Evolutionary conservation across 768 basidiomycete species (phyloP), one percentile per base, ranked within the genome.

Genomic region (Russula sp.): DNA sequence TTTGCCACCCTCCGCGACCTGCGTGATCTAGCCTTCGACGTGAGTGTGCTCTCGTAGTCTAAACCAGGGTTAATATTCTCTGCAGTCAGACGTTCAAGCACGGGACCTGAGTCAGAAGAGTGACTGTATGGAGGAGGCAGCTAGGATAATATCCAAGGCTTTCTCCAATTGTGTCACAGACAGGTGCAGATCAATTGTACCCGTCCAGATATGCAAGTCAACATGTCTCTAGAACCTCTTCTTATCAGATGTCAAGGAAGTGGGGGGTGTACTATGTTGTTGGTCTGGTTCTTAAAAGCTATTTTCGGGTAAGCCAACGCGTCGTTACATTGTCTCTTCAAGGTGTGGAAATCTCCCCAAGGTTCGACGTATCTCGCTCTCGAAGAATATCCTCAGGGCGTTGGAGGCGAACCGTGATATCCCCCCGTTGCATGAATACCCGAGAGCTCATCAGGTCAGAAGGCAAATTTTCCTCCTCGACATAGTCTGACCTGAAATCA

Each of bases 261-360:
- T 90, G 94, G 93, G 87, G 94, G 0, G 83, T 94, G 2, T 98
- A 98, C 76, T 92, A 94, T 70, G 84, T 97, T 16, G 94, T 95
- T 0, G 90, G 89, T 18, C 79, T 96, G 56, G 87, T 94, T 61
- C 77, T 99, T 74, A 98, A 98, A 75, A 90, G 86, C 54, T 98
- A 98, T 77, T 98, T 98, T 81, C 86, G 88, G 69, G 95, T 86
- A 75, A 74, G 88, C 80, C 32, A 38, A 20, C 10, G 20, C 48
- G 30, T 61, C 2, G n/a, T 16, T 40, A 51, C 26, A 30, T 38
- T 42, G 22, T 1, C 36, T 36, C 13, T 40, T 57, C 5, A 16
- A 28, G 46, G 26, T 22, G 28, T 56, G 13, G 36, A 56, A n/a
- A 53, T 36, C 16, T 16, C 59, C 57, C 28, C 38, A 71, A 96